phyloP scores from a whole-genome alignment of 2,329 filamentous ascomycete genomes.

The Hymenoscyphus linearis region DNA sequence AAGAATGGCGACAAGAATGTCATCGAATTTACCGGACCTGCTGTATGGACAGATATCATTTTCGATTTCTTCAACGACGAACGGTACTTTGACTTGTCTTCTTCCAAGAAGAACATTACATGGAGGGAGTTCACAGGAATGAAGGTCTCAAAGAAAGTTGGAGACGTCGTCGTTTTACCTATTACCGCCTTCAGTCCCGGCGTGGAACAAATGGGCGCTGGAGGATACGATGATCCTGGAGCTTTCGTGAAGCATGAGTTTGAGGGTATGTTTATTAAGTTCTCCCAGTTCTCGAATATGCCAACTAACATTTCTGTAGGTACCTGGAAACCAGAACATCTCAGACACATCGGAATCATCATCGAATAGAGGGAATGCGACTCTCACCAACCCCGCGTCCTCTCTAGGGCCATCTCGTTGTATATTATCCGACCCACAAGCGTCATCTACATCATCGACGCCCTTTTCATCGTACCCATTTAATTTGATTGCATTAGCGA shows the following conservation, averaged over 20 bases:
- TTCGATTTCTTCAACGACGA: slow-evolving; percentile 93
- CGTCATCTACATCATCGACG: background rate
- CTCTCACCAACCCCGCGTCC: background rate
- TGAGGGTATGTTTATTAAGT: slow-evolving; percentile 62
- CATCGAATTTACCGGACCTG: slow-evolving; percentile 91
- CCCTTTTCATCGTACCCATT: background rate
- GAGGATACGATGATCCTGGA: slow-evolving; percentile 86
- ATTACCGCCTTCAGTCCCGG: slow-evolving; percentile 98
- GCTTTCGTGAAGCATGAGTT: slow-evolving; percentile 97
- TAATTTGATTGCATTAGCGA: slow-evolving; percentile 13
- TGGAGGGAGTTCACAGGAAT: slow-evolving; percentile 90
- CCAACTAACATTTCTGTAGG: slow-evolving; percentile 40
- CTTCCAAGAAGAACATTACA: slow-evolving; percentile 65
- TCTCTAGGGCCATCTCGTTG: slow-evolving; percentile 1
- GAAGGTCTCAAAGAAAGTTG: slow-evolving; percentile 74
- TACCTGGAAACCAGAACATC: slow-evolving; percentile 69
- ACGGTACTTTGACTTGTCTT: slow-evolving; percentile 76
- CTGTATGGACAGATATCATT: slow-evolving; percentile 86
- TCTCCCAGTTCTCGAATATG: background rate
- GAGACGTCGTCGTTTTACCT: slow-evolving; percentile 87
- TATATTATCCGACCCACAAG: slow-evolving; percentile 7
- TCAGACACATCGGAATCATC: slow-evolving; percentile 58
- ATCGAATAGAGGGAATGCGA: slow-evolving; percentile 1
- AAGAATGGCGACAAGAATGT: slow-evolving; percentile 50
- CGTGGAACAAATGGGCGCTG: slow-evolving; percentile 86